Conservation (phyloP, 2,329 filamentous ascomycete genomes). For the Fusarium pininemorale region DNA sequence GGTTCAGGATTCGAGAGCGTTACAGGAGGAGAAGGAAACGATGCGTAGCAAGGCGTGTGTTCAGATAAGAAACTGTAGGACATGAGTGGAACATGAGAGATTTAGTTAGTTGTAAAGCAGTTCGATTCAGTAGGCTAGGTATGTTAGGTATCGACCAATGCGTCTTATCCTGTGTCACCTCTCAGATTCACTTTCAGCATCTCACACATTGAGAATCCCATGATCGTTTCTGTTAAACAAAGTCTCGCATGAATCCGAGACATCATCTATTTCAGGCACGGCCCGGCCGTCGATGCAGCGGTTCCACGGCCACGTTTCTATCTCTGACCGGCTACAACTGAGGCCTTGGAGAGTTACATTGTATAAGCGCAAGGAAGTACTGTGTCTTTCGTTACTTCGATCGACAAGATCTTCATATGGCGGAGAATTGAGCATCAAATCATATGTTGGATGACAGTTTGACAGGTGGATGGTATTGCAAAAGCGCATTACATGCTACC, state of each 20-base stretch:
- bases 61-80: neutral
- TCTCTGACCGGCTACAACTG: neutral
- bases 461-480: neutral
- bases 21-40: conserved; percentile 22
- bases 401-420: conserved; percentile 31
- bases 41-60: conserved; percentile 10
- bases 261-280: conserved; percentile 9
- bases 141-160: conserved; percentile 41
- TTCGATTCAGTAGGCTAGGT: conserved; percentile 43
- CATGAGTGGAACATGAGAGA: conserved; percentile 23
- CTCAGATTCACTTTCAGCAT: neutral
- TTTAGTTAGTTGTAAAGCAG: conserved; percentile 43
- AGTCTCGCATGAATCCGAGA: conserved; percentile 7
- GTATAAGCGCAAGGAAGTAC: conserved; percentile 7
- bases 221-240: conserved; percentile 7
- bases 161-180: conserved; percentile 25
- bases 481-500: neutral
- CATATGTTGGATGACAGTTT: neutral
- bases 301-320: conserved; percentile 24
- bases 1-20: conserved; percentile 13
- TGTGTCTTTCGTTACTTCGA: conserved; percentile 8
- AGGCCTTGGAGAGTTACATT: conserved; percentile 6
- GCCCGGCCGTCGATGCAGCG: conserved; percentile 15
- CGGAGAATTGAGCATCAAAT: conserved; percentile 18
- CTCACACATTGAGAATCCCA: conserved; percentile 1